Conservation (phyloP, 2,329 filamentous ascomycete genomes). For the Cytospora piceicola region DNA sequence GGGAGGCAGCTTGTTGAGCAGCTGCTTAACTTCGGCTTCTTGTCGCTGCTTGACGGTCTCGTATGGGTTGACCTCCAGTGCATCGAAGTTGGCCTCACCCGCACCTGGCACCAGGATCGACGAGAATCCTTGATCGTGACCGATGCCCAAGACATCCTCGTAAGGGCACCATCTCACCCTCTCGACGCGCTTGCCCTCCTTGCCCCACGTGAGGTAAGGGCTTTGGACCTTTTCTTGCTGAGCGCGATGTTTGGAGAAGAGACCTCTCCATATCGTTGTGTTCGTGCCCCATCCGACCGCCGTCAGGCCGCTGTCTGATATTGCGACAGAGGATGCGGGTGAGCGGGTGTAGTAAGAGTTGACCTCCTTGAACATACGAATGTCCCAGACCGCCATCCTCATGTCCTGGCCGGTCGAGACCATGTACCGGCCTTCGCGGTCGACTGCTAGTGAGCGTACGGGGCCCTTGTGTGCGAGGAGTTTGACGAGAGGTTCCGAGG, state of each 20-base stretch:
- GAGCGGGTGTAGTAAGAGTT: slow-evolving; percentile 84
- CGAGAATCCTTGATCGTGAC: slow-evolving; percentile 84
- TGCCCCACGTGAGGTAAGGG: slow-evolving; percentile 93
- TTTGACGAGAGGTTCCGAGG: slow-evolving; percentile 83
- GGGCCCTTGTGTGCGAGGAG: slow-evolving; percentile 88
- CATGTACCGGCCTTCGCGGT: slow-evolving; percentile 94
- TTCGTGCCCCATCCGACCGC: slow-evolving; percentile 92
- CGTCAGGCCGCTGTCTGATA: slow-evolving; percentile 86
- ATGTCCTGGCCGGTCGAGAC: slow-evolving; percentile 87
- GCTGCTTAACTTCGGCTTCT: slow-evolving; percentile 83
- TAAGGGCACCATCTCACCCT: slow-evolving; percentile 90
- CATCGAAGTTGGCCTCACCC: slow-evolving; percentile 97
- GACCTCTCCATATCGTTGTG: slow-evolving; percentile 86
- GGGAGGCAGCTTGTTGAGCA: slow-evolving; percentile 93
- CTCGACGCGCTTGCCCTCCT: slow-evolving; percentile 80
- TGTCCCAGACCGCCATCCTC: slow-evolving; percentile 94
- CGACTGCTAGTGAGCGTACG: slow-evolving; percentile 81
- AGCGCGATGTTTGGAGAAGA: slow-evolving; percentile 74
- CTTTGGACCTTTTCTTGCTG: slow-evolving; percentile 81
- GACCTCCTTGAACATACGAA: slow-evolving; percentile 91
- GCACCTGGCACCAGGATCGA: slow-evolving; percentile 90
- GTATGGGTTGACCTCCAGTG: slow-evolving; percentile 91
- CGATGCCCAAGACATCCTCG: slow-evolving; percentile 87
- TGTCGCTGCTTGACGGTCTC: slow-evolving; percentile 91
- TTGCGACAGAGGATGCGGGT: slow-evolving; percentile 80